A percentile compares a stretch with the other conserved stretches of the same genome.
phyloP scores from a whole-genome alignment of 148 eudicot species.

The Nepenthes gracilis region DNA sequence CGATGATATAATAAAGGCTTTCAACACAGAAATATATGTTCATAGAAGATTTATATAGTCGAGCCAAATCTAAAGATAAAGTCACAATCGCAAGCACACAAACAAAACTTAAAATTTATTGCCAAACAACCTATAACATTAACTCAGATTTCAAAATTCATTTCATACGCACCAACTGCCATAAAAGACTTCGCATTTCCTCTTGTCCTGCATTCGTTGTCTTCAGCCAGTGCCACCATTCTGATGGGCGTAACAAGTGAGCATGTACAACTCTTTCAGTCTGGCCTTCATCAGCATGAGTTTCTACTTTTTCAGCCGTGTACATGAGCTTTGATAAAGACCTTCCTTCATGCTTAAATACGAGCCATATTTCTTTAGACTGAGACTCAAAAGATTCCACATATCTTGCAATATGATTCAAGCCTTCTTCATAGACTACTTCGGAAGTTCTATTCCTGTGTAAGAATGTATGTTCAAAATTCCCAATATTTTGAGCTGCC shows the following conservation, averaged over 20 bases:
- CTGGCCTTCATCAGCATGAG: conserved; percentile 27
- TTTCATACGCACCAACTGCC: conserved; percentile 66
- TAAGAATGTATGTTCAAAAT: conserved; percentile 9
- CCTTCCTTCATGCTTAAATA: conserved; percentile 83
- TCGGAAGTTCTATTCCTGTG: conserved; percentile 20
- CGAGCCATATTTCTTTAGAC: conserved; percentile 95
- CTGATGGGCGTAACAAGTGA: conserved; percentile 75
- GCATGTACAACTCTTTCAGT: conserved; percentile 44
- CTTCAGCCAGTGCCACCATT: conserved; percentile 99
- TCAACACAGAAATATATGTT: too few species aligned
- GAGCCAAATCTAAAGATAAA: too few species aligned
- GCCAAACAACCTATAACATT: too few species aligned
- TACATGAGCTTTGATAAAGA: conserved; percentile 94
- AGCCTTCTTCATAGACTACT: conserved; percentile 56
- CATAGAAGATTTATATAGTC: too few species aligned
- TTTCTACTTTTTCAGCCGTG: conserved; percentile 55
- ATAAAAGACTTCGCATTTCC: conserved; percentile 63
- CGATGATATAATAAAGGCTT: too few species aligned
- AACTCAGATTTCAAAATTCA: too few species aligned
- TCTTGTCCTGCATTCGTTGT: conserved; percentile 74
- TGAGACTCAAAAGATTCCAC: conserved; percentile 91
- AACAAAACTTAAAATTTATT: too few species aligned
- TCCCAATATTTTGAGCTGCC: conserved; percentile 25
- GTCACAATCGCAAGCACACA: too few species aligned
- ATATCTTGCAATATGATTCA: conserved; percentile 91